Base-by-base conservation (phyloP, 495 filamentous ascomycete genomes). In the Echria macrotheca region DNA sequence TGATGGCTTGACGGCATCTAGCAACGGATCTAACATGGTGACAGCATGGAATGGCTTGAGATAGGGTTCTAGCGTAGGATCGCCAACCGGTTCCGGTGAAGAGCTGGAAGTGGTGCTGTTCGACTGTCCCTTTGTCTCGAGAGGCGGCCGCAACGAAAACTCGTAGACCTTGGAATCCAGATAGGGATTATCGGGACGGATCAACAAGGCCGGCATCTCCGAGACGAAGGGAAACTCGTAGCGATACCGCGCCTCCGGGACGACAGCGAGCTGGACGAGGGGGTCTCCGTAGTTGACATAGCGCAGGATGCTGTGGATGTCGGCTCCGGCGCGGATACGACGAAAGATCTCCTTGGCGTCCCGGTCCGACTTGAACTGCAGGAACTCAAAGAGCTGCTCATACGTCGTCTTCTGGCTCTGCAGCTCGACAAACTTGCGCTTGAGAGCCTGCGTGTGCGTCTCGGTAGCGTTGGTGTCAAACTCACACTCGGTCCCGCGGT, bases 161-260 rank as follows among this genome's bases (percentile, higher is more conserved):
- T 50, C 59, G 43, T 67, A 70, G 22, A 71, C 46, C 26, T 68
- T 60, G n/a, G 69, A 70, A 22, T 62, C 54, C 6, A 71, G 52
- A 36, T 70, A 70, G 17, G 58, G 61, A 22, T 71, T 71, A 39
- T 61, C 59, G 6, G 49, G 40, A 4, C 42, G 47, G 3, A 50
- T 46, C 22, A 71, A 17, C 25, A 59, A 65, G 1, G 51, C 49
- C 3, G 69, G 69, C 68, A 72, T 72, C 10, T 66, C 58, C 8
- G 55, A 12, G 18, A 56, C 44, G 46, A 67, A 70, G 6, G 69
- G 69, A 39, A 72, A 72, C 48, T 68, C 66, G 42, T 67, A 72
- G 32, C 68, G 66, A 28, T 53, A 65, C 1, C 65, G 54, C 24
- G 65, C 47, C 49, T 72, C 68, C 7, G 69, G 69, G 7, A 56